Evolutionary conservation across 2,329 filamentous ascomycete species (phyloP).

Genomic region (Monosporascus cannonballus): DNA sequence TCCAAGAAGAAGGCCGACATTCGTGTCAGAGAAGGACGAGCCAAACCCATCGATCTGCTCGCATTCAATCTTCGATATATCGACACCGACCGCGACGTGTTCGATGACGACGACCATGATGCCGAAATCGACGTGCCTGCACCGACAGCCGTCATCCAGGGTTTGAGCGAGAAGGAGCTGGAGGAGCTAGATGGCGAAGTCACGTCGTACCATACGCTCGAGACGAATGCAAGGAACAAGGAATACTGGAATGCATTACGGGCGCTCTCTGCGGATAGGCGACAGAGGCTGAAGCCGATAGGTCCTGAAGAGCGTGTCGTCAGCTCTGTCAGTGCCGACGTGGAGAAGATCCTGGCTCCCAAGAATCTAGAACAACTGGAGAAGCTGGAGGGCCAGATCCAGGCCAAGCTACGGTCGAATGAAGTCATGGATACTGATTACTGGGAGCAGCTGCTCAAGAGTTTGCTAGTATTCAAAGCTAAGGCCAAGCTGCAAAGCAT

Average conservation of each 20-base stretch:
- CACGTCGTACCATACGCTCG: conserved; percentile 69
- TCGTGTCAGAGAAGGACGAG: conserved; percentile 82
- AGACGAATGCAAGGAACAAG: conserved; percentile 68
- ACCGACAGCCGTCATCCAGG: conserved; percentile 75
- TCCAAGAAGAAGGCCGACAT: conserved; percentile 98
- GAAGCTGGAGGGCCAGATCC: conserved; percentile 79
- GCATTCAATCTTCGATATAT: conserved; percentile 86
- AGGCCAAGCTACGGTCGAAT: conserved; percentile 76
- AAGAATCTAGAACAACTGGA: conserved; percentile 87
- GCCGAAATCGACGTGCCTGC: conserved; percentile 68
- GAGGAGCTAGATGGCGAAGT: conserved; percentile 78
- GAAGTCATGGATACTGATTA: conserved; percentile 95
- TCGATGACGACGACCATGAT: conserved; percentile 79
- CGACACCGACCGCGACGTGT: conserved; percentile 75
- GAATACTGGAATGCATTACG: conserved; percentile 93
- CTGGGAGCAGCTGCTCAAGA: conserved; percentile 88
- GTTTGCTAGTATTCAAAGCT: conserved; percentile 84
- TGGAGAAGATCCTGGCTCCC: conserved; percentile 78
- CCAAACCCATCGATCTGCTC: conserved; percentile 88
- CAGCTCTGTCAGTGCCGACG: conserved; percentile 76
- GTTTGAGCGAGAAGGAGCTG: conserved; percentile 61
- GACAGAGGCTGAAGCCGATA: conserved; percentile 56
- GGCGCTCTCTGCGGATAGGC: conserved; percentile 72
- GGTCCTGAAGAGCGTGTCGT: conserved; percentile 66
- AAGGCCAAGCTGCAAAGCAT: conserved; percentile 77